Percentiles rank a stretch among this genome's conserved stretches.
phyloP scores from a whole-genome alignment of 805 yeast genomes.

The Starmerella kuoi region DNA sequence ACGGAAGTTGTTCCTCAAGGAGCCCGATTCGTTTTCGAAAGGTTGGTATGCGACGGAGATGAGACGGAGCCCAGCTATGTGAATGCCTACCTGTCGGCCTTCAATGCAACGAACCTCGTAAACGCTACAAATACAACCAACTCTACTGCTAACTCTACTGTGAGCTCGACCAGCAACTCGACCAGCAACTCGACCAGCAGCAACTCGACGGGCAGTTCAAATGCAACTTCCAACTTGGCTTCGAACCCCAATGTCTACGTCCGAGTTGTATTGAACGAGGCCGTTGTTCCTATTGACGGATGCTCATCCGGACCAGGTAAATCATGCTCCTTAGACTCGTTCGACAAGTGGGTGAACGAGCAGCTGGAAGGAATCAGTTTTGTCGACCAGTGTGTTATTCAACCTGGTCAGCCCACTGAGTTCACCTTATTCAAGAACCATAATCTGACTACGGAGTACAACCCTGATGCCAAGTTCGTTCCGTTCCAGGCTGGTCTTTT shows the following conservation, averaged over 20 bases:
- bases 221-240: neutral
- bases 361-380: constrained; percentile 12
- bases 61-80: constrained; percentile 4
- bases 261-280: constrained; percentile 42
- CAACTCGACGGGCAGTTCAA: too few species aligned
- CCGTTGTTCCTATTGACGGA: constrained; percentile 39
- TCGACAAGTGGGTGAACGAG: constrained; percentile 14
- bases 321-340: constrained; percentile 31
- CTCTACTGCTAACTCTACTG: constrained; percentile 31
- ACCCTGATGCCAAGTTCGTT: constrained; percentile 3
- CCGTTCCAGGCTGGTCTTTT: constrained; percentile 1
- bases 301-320: constrained; percentile 43
- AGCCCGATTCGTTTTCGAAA: constrained; percentile 26
- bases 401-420: constrained; percentile 5
- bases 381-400: constrained; percentile 13
- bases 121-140: constrained; percentile 3
- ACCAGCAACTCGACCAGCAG: constrained; percentile 33
- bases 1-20: constrained; percentile 31
- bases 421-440: constrained; percentile 22
- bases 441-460: constrained; percentile 14
- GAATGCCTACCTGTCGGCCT: constrained; percentile 15
- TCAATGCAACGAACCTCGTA: constrained; percentile 8
- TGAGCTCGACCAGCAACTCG: constrained; percentile 22
- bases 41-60: constrained; percentile 30
- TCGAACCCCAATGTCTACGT: constrained; percentile 29